A percentile compares a stretch with the other conserved stretches of the same genome.
phyloP scores from a whole-genome alignment of 1,284 basidiomycete genomes.

The Moesziomyces antarcticus region DNA sequence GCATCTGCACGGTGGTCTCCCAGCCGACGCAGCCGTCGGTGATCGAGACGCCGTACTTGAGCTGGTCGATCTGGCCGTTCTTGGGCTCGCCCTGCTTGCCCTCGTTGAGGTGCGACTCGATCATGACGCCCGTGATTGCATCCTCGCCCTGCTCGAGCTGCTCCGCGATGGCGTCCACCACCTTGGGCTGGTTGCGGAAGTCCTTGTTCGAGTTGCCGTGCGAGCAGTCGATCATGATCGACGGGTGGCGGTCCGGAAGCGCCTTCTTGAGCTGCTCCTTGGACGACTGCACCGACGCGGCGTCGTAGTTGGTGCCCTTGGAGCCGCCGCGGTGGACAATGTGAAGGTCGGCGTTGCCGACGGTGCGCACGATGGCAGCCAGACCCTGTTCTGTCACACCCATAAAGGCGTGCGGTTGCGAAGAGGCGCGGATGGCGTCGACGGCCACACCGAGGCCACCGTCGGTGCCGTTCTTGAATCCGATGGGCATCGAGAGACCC shows the following conservation, averaged over 20 bases:
- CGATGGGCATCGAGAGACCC: slow-evolving; percentile 69
- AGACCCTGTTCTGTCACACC: slow-evolving; percentile 71
- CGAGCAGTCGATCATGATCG: slow-evolving; percentile 67
- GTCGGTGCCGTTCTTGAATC: slow-evolving; percentile 99
- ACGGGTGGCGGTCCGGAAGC: slow-evolving; percentile 53
- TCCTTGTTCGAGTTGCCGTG: slow-evolving; percentile 68
- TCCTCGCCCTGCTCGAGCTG: slow-evolving; percentile 83
- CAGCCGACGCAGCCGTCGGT: slow-evolving; percentile 84
- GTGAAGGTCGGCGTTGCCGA: slow-evolving; percentile 76
- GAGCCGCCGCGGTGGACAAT: slow-evolving; percentile 67
- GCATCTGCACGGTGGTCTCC: slow-evolving; percentile 75
- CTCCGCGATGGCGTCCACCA: slow-evolving; percentile 79
- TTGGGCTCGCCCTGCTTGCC: slow-evolving; percentile 68
- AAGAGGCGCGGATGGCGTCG: slow-evolving; percentile 65
- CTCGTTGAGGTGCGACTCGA: slow-evolving; percentile 89
- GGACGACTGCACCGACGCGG: slow-evolving; percentile 78
- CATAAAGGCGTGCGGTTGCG: slow-evolving; percentile 66
- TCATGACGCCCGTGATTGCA: slow-evolving; percentile 92
- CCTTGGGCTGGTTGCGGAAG: slow-evolving; percentile 67
- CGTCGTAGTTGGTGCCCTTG: slow-evolving; percentile 73
- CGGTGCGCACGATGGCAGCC: slow-evolving; percentile 93
- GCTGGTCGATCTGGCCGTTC: slow-evolving; percentile 56
- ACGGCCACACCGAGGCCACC: slow-evolving; percentile 73
- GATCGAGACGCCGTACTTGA: slow-evolving; percentile 67
- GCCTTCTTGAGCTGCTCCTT: slow-evolving; percentile 74